phyloP scores from a whole-genome alignment of 352 stramenopile genomes.

The Globisporangium mamillatum region DNA sequence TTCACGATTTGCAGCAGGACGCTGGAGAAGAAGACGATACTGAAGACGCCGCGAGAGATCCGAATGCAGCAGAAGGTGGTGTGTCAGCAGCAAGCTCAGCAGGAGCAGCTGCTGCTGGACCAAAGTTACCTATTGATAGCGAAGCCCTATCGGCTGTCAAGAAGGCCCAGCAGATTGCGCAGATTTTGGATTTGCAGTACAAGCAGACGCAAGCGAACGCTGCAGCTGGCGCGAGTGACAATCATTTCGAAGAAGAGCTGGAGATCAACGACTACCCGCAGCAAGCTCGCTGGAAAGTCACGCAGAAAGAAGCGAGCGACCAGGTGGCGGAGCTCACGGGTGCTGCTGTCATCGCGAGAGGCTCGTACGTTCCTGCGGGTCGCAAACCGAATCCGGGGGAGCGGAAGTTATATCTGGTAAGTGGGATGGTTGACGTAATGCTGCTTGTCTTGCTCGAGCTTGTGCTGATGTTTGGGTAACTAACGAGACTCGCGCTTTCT shows the following conservation, averaged over 20 bases:
- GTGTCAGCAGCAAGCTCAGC: constrained; percentile 3
- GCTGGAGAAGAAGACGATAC: constrained; percentile 51
- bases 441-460: background rate
- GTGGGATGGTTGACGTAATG: constrained; percentile 12
- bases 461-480: background rate
- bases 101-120: background rate
- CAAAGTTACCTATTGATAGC: constrained; percentile 34
- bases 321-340: constrained; percentile 87
- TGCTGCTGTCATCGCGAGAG: constrained; percentile 84
- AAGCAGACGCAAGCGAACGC: constrained; percentile 47
- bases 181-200: constrained; percentile 79
- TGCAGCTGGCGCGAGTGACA: constrained; percentile 31
- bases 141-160: constrained; percentile 72
- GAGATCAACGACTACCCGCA: constrained; percentile 95
- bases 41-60: constrained; percentile 35
- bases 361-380: constrained; percentile 84
- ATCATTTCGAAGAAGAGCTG: constrained; percentile 87
- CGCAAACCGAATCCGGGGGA: constrained; percentile 83
- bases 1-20: constrained; percentile 30
- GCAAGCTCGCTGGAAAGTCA: constrained; percentile 87
- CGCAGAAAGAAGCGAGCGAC: constrained; percentile 85
- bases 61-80: constrained; percentile 6
- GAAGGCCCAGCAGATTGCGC: constrained; percentile 83
- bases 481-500: background rate
- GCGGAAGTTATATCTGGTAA: constrained; percentile 87